Base-by-base conservation (phyloP, 2,329 filamentous ascomycete species). In the Lithohypha guttulata region DNA sequence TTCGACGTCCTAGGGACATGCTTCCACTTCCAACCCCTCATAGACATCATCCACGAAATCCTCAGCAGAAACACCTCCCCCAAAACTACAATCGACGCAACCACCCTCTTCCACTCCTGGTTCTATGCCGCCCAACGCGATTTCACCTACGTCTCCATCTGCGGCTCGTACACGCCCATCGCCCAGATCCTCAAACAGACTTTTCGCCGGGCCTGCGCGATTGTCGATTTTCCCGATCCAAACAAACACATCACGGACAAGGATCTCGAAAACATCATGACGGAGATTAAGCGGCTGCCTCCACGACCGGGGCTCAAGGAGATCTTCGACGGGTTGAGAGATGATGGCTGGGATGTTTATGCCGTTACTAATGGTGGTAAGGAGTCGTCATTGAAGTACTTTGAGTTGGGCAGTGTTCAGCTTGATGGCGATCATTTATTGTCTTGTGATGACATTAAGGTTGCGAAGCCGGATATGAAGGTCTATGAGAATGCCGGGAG, bases 1-100 rank as follows among this genome's bases (percentile, higher is more conserved):
- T 35, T 35, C 33, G 33, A 35, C 33, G 33, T 35, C 20, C 22
- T 27, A 25, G 33, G 33, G 11, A 35, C 33, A 11, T 25, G 33
- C 20, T 35, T 35, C 33, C 22, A 35, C 33, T 35, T 35, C 21
- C 15, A 6, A 3, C 33, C 33, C 3, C 20, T 27, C 6, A 35
- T 35, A 3, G 5, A 9, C 21, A 10, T 35, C 3, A 35, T 35
- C 22, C 7, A 27, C 33, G 4, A n/a, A 2, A 35, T 35, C 33
- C 6, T 35, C 9, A n/a, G 9, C 20, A 20, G 22, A n/a, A n/a
- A n/a, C 19, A 15, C 7, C 33, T 14, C 11, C 15, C 10, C 22
- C 9, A 35, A 25, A 9, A 25, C 33, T 13, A 8, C 33, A 3
- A 35, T 35, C 21, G 33, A 35, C 22, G 33, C 33, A 9, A 15